A percentile compares a stretch with the other conserved stretches of the same genome.
These are phyloP conservation scores for Rhodotorula sp. DNA, from an alignment of 1,284 basidiomycete genomes.

Conservation along the genomic window DNA sequence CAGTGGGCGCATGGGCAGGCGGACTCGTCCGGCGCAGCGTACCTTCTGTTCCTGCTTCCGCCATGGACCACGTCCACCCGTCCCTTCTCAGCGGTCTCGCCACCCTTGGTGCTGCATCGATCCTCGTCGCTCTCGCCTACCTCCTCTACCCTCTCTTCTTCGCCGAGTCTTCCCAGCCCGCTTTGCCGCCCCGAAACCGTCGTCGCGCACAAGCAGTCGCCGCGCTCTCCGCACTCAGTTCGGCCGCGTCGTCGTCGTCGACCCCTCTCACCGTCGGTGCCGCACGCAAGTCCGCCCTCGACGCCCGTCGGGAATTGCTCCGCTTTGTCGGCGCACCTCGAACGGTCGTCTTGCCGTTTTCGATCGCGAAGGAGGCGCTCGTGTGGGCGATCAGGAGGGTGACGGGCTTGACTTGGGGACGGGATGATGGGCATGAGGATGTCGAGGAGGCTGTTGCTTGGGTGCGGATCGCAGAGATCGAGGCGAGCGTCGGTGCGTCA, in stretches of 20 bases:
- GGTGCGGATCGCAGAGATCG: conserved; percentile 42
- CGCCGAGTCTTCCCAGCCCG: background rate
- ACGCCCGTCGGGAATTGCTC: conserved; percentile 25
- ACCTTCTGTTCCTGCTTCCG: background rate
- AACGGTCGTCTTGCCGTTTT: background rate
- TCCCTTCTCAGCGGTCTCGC: conserved; percentile 30
- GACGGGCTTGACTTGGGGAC: conserved; percentile 4
- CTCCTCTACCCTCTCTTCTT: conserved; percentile 24
- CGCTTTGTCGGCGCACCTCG: conserved; percentile 27
- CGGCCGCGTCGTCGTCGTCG: background rate
- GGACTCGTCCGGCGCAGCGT: conserved; percentile 23
- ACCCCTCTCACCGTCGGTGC: conserved; percentile 2
- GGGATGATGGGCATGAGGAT: conserved; percentile 10
- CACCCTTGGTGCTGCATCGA: conserved; percentile 26
- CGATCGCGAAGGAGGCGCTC: conserved; percentile 26
- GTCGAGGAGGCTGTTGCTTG: conserved; percentile 36
- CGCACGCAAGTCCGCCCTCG: conserved; percentile 10
- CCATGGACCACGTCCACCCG: conserved; percentile 21
- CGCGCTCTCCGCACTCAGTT: conserved; percentile 15
- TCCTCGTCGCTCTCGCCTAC: conserved; percentile 17
- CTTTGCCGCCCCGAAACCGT: background rate
- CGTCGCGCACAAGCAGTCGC: conserved; percentile 26
- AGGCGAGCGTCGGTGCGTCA: conserved; percentile 35
- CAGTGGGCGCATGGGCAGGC: conserved; percentile 21
- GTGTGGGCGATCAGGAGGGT: conserved; percentile 7